A percentile compares a stretch with the other conserved stretches of the same genome.
phyloP scores from a whole-genome alignment of 2,329 filamentous ascomycete genomes.

The Cercospora canescens region DNA sequence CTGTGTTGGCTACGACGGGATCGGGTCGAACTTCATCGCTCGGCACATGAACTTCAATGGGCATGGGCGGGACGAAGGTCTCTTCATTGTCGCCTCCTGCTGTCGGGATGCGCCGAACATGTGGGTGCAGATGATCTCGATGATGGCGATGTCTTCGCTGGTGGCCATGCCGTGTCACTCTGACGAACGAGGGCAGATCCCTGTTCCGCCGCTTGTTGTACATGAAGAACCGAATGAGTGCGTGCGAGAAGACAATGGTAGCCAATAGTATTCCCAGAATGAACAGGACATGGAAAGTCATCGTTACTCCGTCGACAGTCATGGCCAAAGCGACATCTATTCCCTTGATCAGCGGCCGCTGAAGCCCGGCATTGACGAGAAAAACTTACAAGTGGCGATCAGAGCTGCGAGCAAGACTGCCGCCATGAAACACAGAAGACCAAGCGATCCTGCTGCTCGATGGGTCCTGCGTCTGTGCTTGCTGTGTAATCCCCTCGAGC shows the following conservation, averaged over 20 bases:
- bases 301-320: conserved; percentile 61
- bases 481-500: conserved; percentile 10
- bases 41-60: conserved; percentile 74
- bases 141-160: conserved; percentile 14
- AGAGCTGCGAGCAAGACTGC: conserved; percentile 32
- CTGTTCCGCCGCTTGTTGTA: conserved; percentile 12
- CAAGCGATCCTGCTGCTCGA: conserved; percentile 16
- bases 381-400: conserved; percentile 35
- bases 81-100: conserved; percentile 9
- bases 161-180: conserved; percentile 20
- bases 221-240: conserved; percentile 72
- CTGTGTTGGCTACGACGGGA: conserved; percentile 22
- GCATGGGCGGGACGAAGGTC: conserved; percentile 67
- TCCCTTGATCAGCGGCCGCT: neutral
- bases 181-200: conserved; percentile 18
- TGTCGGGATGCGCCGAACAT: conserved; percentile 21
- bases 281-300: conserved; percentile 77
- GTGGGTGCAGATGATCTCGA: conserved; percentile 38
- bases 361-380: neutral
- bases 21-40: conserved; percentile 48
- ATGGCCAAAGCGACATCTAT: conserved; percentile 73
- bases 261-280: conserved; percentile 74
- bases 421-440: conserved; percentile 27
- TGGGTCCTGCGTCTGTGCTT: conserved; percentile 10
- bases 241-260: conserved; percentile 79